Conservation (phyloP, 2,329 filamentous ascomycete genomes). For the Sporothrix sp. region DNA sequence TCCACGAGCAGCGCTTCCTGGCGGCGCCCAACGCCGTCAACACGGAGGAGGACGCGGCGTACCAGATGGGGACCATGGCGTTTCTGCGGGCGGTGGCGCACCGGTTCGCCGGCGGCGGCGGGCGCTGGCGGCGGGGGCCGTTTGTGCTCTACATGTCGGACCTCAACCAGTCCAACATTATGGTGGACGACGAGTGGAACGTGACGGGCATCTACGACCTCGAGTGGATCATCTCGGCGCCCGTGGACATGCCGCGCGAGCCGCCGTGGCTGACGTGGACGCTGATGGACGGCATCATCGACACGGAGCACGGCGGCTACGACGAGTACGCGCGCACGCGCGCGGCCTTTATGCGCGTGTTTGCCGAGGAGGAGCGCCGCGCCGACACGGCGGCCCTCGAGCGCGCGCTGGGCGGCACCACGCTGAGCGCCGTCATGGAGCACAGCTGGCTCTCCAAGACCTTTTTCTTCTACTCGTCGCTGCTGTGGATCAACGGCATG, state of each 20-base stretch:
- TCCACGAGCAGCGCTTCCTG: conserved; percentile 23
- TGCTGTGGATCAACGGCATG: conserved; percentile 4
- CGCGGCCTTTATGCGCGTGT: background rate
- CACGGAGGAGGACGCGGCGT: conserved; percentile 19
- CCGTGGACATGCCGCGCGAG: conserved; percentile 22
- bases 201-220: conserved; percentile 26
- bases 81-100: conserved; percentile 6
- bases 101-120: background rate
- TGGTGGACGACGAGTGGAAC: conserved; percentile 27
- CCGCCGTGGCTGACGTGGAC: conserved; percentile 24
- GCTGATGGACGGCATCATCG: background rate
- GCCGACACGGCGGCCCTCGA: background rate
- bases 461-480: conserved; percentile 1
- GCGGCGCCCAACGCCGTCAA: conserved; percentile 20
- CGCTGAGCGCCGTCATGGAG: background rate
- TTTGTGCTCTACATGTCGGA: conserved; percentile 24
- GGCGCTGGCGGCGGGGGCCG: background rate
- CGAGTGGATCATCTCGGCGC: conserved; percentile 25
- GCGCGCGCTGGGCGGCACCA: background rate
- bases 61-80: conserved; percentile 21
- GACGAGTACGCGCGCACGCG: background rate
- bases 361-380: background rate
- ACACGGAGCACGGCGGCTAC: background rate
- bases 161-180: conserved; percentile 24
- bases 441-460: background rate